phyloP scores from a whole-genome alignment of 2,329 filamentous ascomycete genomes.

The Cadophora gregata region DNA sequence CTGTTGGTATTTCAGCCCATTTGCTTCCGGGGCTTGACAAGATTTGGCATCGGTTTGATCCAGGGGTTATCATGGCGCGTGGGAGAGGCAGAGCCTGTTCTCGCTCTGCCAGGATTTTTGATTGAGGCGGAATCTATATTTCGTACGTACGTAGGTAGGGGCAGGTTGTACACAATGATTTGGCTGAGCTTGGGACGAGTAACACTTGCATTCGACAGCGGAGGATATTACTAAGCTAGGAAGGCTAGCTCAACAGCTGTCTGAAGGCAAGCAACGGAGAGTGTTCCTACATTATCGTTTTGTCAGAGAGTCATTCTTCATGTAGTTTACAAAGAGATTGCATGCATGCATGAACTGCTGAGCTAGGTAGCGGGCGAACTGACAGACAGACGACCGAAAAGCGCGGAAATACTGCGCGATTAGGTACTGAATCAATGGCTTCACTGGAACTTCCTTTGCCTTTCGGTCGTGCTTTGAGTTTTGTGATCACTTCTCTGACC shows the following conservation, averaged over 20 bases:
- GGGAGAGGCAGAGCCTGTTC: slow-evolving; percentile 6
- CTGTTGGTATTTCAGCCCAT: neutral
- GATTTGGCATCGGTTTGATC: neutral
- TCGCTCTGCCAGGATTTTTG: neutral
- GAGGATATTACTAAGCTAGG: neutral
- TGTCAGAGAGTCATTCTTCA: slow-evolving; percentile 15
- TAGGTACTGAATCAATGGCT: slow-evolving; percentile 9
- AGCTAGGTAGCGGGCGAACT: neutral
- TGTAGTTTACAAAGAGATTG: slow-evolving; percentile 22
- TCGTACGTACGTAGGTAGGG: neutral
- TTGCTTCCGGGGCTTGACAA: neutral
- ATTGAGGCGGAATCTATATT: neutral
- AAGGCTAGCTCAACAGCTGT: neutral
- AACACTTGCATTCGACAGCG: neutral
- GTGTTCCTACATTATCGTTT: neutral
- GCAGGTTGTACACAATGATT: slow-evolving; percentile 17
- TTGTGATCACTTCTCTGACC: neutral
- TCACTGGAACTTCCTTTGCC: neutral
- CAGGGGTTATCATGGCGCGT: neutral
- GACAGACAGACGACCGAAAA: neutral
- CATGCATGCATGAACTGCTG: slow-evolving; percentile 2
- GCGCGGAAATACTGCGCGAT: neutral
- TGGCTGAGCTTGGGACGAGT: neutral
- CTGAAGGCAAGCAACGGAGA: neutral
- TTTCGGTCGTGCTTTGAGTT: neutral